These are phyloP conservation scores for Eragrostis tef DNA, from an alignment of 202 grass and related monocot genomes.

Conservation along the genomic window DNA sequence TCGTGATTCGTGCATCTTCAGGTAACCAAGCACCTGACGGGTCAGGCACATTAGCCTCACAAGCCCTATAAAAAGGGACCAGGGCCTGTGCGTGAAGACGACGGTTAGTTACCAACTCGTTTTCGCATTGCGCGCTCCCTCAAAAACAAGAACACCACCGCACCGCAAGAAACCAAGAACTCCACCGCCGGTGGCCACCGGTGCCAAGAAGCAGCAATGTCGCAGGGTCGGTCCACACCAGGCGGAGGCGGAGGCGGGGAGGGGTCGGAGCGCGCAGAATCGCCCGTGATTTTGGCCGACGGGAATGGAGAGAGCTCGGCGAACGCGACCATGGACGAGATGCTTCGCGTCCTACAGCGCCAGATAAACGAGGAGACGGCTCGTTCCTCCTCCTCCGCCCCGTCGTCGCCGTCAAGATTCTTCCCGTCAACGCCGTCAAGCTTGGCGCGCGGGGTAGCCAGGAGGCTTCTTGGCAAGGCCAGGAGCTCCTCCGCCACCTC, in stretches of 20 bases:
- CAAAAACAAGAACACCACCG: constrained; percentile 10
- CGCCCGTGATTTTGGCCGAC: not conserved
- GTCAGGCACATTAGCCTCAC: not conserved
- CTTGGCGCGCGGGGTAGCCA: constrained; percentile 6
- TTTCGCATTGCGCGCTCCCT: constrained; percentile 10
- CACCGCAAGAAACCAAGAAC: constrained; percentile 38
- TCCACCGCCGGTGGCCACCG: not conserved
- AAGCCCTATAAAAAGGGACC: constrained; percentile 34
- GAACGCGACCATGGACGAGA: not conserved
- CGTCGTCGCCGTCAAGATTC: not conserved
- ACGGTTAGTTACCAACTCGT: not conserved
- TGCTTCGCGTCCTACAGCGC: not conserved
- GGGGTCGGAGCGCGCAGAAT: not conserved
- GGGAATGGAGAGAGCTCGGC: not conserved
- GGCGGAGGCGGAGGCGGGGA: not conserved
- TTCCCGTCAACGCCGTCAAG: constrained; percentile 4
- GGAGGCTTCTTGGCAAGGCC: constrained; percentile 18
- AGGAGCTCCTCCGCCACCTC: not conserved
- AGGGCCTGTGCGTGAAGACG: not conserved
- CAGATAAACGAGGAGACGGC: not conserved
- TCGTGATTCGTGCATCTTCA: not conserved
- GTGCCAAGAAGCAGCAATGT: constrained; percentile 44
- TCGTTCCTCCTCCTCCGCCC: not conserved
- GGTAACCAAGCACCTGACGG: not conserved
- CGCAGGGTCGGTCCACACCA: not conserved